phyloP scores from a whole-genome alignment of 345 rosid genomes.

The Erodium maritimum region DNA sequence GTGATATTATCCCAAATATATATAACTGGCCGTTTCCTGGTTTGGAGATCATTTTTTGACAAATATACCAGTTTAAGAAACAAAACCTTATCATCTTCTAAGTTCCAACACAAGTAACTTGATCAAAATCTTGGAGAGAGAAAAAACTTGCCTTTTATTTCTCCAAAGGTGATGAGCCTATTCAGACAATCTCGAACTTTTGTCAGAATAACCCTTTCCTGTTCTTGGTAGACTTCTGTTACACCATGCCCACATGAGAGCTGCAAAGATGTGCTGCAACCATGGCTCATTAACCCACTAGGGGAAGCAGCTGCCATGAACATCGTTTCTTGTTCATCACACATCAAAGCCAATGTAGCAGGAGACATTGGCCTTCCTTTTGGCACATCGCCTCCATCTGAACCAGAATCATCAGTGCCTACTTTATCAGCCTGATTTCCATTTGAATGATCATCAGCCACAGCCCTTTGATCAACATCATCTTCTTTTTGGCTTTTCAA shows the following conservation, averaged over 20 bases:
- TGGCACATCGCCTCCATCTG: conserved; percentile 46
- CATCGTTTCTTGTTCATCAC: conserved; percentile 88
- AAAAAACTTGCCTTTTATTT: conserved; percentile 56
- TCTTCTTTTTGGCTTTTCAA: conserved; percentile 34
- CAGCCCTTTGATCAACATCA: conserved; percentile 26
- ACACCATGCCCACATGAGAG: conserved; percentile 41
- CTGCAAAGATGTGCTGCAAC: conserved; percentile 40
- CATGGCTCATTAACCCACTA: conserved; percentile 34
- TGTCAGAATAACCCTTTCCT: conserved; percentile 67
- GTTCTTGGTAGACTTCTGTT: conserved; percentile 61
- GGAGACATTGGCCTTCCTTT: conserved; percentile 88
- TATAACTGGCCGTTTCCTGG: too few species aligned
- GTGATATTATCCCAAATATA: too few species aligned
- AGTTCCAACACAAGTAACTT: conserved; percentile 3
- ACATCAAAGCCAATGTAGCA: conserved; percentile 96
- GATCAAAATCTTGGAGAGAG: not conserved
- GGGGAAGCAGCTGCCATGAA: conserved; percentile 64
- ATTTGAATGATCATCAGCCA: conserved; percentile 42
- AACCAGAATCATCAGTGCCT: conserved; percentile 34
- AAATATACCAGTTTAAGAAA: too few species aligned
- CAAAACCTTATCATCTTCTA: not conserved
- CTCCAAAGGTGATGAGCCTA: conserved; percentile 72
- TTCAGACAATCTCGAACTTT: conserved; percentile 82
- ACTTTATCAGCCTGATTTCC: conserved; percentile 41
- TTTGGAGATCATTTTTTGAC: too few species aligned